Base-by-base conservation (phyloP, 768 basidiomycete genomes). In the Termitomyces heimii region DNA sequence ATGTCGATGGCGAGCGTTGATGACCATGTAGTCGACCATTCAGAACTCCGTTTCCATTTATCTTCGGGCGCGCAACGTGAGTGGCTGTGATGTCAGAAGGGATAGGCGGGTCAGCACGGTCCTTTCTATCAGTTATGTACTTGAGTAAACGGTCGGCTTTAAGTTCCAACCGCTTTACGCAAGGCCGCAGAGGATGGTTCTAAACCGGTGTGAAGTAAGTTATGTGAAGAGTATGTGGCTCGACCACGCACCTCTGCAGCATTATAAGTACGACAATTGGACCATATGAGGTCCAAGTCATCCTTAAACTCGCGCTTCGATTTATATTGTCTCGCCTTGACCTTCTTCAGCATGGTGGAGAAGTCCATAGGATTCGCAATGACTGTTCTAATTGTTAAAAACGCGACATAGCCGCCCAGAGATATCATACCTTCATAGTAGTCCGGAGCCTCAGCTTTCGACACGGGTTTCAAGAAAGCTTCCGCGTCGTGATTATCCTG, bases 341-440 rank as follows among this genome's bases (percentile, higher is more conserved):
- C 89, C 73, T 95, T 95, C 80, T 86, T 93, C 52, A 88, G 79
- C 82, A 99, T 90, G 0, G 94, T 90, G 60, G 86, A 85, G 44
- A 98, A 78, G 75, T 99, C 97, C 97, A 99, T 99, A 5, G 97
- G 94, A 60, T 85, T 85, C 55, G 86, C 74, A 70, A 99, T 97
- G 63, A 96, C 97, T 98, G 66, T 12, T 22, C 42, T 31, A 50
- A 58, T 48, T 44, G 57, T 62, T 35, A 50, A 55, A 12, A 20
- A 45, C 46, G 39, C 59, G 63, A 56, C 13, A 12, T 5, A 26
- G 24, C 22, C 43, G 51, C 48, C 34, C 53, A 20, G 55, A 40
- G 45, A 34, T 45, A 35, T 75, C 87, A 58, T 60, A 93, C 96
- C 82, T 46, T 94, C 89, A 72, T 93, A 88, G 67, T 99, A 99